A percentile compares a stretch with the other conserved stretches of the same genome.
phyloP scores from a whole-genome alignment of 2,329 filamentous ascomycete genomes.

The Hawksworthiomyces lignivorus region DNA sequence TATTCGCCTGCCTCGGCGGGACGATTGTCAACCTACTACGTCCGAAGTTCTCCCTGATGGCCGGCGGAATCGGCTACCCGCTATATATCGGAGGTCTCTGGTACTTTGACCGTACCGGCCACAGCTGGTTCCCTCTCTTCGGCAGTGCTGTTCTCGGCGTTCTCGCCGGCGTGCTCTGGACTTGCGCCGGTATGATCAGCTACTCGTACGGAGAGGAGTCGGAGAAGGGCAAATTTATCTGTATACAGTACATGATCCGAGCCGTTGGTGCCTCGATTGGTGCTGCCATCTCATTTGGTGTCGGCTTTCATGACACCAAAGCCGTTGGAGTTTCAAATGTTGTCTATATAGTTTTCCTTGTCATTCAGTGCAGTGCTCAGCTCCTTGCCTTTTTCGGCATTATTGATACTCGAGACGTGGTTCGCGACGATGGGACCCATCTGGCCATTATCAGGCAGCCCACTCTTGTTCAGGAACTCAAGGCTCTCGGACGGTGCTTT shows the following conservation, averaged over 20 bases:
- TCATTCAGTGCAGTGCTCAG: slow-evolving; percentile 1
- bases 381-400: slow-evolving; percentile 1
- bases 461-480: neutral
- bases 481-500: neutral
- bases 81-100: slow-evolving; percentile 17
- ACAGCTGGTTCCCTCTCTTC: slow-evolving; percentile 15
- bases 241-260: neutral
- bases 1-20: slow-evolving; percentile 10
- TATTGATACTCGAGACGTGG: slow-evolving; percentile 1
- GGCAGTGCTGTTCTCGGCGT: slow-evolving; percentile 15
- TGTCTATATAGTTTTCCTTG: slow-evolving; percentile 5
- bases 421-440: slow-evolving; percentile 7
- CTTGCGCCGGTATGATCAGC: neutral
- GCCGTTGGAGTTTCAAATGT: neutral
- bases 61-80: slow-evolving; percentile 16
- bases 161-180: slow-evolving; percentile 16
- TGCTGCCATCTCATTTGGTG: slow-evolving; percentile 2
- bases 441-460: slow-evolving; percentile 8
- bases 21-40: slow-evolving; percentile 15
- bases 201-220: slow-evolving; percentile 2
- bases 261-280: neutral
- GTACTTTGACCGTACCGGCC: slow-evolving; percentile 14
- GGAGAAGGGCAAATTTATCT: slow-evolving; percentile 7
- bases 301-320: slow-evolving; percentile 3
- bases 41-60: slow-evolving; percentile 12